Percentiles rank a stretch among this genome's conserved stretches.
Conservation (phyloP, 768 basidiomycete genomes). For the Collybiopsis confluens region DNA sequence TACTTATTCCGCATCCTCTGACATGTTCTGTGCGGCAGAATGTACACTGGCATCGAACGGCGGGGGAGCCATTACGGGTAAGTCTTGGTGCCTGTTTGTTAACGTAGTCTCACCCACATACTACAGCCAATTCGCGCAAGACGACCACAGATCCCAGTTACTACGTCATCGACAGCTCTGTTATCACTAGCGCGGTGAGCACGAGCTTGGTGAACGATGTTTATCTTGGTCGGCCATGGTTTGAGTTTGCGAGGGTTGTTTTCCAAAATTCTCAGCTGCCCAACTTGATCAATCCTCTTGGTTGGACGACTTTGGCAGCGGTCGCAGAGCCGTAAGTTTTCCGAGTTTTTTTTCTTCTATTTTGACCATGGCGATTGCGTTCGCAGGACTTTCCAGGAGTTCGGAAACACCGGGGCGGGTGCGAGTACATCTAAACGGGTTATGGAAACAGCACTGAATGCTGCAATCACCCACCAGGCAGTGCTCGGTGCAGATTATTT, state of each 20-base stretch:
- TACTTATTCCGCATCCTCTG: too few relatives aligned
- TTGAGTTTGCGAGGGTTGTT: constrained; percentile 20
- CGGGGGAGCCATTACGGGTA: constrained; percentile 23
- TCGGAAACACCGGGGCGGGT: constrained; percentile 23
- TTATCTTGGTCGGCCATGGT: constrained; percentile 18
- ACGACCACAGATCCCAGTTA: constrained; percentile 15
- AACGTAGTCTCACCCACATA: too few relatives aligned
- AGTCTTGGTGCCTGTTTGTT: too few relatives aligned
- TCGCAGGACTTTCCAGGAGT: constrained; percentile 20
- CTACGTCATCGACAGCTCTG: constrained; percentile 24
- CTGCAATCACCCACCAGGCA: constrained; percentile 17
- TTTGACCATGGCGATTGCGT: too few relatives aligned
- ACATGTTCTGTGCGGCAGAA: too few relatives aligned
- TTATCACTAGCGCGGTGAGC: constrained; percentile 16
- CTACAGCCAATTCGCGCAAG: constrained; percentile 22
- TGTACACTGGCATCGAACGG: constrained; percentile 21
- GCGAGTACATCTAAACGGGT: constrained; percentile 19
- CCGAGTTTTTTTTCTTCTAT: too few relatives aligned
- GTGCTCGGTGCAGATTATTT: constrained; percentile 19
- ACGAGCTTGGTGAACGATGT: constrained; percentile 17
- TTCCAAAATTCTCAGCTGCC: constrained; percentile 22
- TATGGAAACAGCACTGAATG: constrained; percentile 16
- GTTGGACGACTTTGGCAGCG: constrained; percentile 22
- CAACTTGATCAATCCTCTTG: constrained; percentile 19
- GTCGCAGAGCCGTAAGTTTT: constrained; percentile 20